phyloP scores from a whole-genome alignment of 2,329 filamentous ascomycete species.

The Aspergillus pseudonomiae region DNA sequence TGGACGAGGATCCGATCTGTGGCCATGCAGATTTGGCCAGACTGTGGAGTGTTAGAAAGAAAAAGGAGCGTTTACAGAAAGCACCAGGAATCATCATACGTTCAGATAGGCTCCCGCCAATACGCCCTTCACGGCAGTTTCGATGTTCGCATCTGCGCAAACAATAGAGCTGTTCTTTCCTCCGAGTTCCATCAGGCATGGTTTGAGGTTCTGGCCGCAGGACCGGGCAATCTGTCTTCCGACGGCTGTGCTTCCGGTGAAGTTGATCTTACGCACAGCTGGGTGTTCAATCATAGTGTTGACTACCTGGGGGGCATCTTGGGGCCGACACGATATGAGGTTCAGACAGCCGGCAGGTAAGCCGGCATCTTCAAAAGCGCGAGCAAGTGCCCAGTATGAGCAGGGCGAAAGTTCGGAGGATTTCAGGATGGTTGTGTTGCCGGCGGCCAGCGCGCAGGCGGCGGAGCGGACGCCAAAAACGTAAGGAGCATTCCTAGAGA shows the following conservation, averaged over 20 bases:
- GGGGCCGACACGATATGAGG: constrained; percentile 63
- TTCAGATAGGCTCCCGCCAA: constrained; percentile 38
- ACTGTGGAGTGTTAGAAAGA: constrained; percentile 25
- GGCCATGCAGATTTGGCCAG: constrained; percentile 81
- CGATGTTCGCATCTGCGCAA: constrained; percentile 74
- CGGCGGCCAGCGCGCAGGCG: constrained; percentile 66
- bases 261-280: constrained; percentile 71
- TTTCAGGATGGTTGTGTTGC: constrained; percentile 75
- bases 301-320: constrained; percentile 69
- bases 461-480: constrained; percentile 55
- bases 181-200: constrained; percentile 76
- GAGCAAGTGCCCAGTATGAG: constrained; percentile 62
- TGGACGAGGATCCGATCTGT: constrained; percentile 74
- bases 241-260: constrained; percentile 71
- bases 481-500: constrained; percentile 55
- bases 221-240: constrained; percentile 69
- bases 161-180: constrained; percentile 80
- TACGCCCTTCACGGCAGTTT: constrained; percentile 55
- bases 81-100: constrained; percentile 22
- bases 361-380: constrained; percentile 70
- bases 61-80: background rate
- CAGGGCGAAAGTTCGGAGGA: constrained; percentile 68
- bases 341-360: constrained; percentile 76
- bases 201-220: constrained; percentile 74
- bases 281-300: constrained; percentile 67